These are phyloP conservation scores for Aspergillus bridgeri DNA, from an alignment of 495 filamentous ascomycete species.

Conservation along the genomic window DNA sequence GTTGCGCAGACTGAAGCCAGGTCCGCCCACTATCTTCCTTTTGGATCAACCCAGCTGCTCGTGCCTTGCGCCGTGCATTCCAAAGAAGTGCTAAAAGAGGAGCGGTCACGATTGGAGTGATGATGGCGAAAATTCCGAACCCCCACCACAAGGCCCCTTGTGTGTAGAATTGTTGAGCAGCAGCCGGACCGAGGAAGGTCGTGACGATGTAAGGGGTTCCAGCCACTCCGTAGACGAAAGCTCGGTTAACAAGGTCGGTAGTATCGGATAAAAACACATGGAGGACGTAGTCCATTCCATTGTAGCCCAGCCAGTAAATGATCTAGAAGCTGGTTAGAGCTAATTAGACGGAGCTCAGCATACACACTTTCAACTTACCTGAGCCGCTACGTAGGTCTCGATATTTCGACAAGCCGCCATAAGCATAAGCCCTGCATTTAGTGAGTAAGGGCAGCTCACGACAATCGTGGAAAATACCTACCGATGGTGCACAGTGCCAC, in stretches of 20 bases:
- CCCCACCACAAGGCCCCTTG: conserved; percentile 49
- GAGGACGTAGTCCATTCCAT: conserved; percentile 50
- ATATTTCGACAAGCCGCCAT: conserved; percentile 40
- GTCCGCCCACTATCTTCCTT: conserved; percentile 21
- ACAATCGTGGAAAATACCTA: conserved; percentile 1
- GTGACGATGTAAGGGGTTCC: conserved; percentile 58
- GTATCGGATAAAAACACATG: conserved; percentile 59
- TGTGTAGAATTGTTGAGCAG: conserved; percentile 15
- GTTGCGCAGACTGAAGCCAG: conserved; percentile 12
- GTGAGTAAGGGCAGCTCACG: background rate
- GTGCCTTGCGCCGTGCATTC: conserved; percentile 50
- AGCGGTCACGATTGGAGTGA: conserved; percentile 45
- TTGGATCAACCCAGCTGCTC: conserved; percentile 27
- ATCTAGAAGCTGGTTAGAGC: conserved; percentile 21
- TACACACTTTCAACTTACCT: conserved; percentile 17
- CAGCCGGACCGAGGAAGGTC: conserved; percentile 21
- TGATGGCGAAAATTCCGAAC: conserved; percentile 54
- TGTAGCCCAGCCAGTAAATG: conserved; percentile 50
- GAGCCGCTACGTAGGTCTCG: conserved; percentile 38
- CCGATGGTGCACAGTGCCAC: conserved; percentile 19
- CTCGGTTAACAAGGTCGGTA: conserved; percentile 54
- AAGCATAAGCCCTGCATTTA: conserved; percentile 36
- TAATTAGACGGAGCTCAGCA: background rate
- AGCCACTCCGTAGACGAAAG: conserved; percentile 50
- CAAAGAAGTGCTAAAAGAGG: conserved; percentile 44